Evolutionary conservation across 805 yeast genomes (phyloP).

Genomic region (Saccharomycopsis sp.): DNA sequence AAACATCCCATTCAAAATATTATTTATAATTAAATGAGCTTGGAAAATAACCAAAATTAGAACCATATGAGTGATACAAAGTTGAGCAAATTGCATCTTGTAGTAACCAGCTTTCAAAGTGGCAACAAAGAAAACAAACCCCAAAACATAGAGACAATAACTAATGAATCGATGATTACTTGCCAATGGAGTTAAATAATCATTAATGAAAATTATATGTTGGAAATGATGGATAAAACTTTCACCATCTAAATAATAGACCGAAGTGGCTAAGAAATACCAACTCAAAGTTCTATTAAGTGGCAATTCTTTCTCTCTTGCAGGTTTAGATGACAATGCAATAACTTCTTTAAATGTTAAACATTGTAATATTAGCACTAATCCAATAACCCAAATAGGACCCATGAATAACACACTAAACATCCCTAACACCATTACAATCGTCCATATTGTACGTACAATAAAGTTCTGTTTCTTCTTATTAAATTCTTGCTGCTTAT

Average conservation of each 20-base stretch:
- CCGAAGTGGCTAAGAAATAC: constrained; percentile 85
- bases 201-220: constrained; percentile 44
- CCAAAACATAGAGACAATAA: constrained; percentile 77
- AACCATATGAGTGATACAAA: constrained; percentile 93
- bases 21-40: constrained; percentile 86
- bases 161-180: constrained; percentile 78
- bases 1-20: constrained; percentile 81
- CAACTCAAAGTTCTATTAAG: constrained; percentile 80
- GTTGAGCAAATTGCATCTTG: constrained; percentile 88
- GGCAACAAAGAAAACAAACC: constrained; percentile 84
- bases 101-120: constrained; percentile 84
- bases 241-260: constrained; percentile 85
- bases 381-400: constrained; percentile 68
- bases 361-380: constrained; percentile 69
- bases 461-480: constrained; percentile 77
- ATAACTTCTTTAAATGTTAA: constrained; percentile 90
- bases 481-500: constrained; percentile 28
- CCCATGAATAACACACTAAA: constrained; percentile 72
- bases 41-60: constrained; percentile 84
- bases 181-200: constrained; percentile 50
- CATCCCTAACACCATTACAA: constrained; percentile 79
- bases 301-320: constrained; percentile 75
- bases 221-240: constrained; percentile 63
- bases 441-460: constrained; percentile 86
- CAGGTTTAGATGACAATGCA: constrained; percentile 71